Evolutionary conservation across 768 basidiomycete species (phyloP).

Genomic region (Paxillus rubicundulus): DNA sequence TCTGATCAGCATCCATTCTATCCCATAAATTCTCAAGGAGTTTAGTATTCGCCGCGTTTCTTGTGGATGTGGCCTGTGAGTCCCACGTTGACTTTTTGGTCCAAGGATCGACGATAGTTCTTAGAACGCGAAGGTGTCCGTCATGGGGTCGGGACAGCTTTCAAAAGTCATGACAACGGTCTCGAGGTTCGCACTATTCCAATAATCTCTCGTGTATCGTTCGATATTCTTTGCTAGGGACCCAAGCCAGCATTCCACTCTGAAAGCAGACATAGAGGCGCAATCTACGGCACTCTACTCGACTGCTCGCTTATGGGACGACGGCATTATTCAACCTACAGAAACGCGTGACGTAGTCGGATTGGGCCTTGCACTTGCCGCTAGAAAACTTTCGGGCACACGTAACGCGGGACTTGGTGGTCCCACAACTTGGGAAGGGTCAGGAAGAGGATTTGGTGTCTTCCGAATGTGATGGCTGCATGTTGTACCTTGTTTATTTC

Average conservation of each 20-base stretch:
- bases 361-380: conserved; percentile 80
- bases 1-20: not conserved
- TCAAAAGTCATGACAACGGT: conserved; percentile 92
- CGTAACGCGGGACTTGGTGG: conserved; percentile 2
- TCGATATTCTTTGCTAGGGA: conserved; percentile 47
- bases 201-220: not conserved
- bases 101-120: conserved; percentile 5
- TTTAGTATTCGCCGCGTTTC: conserved; percentile 88
- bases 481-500: conserved; percentile 22
- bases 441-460: conserved; percentile 75
- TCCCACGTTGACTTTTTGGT: conserved; percentile 11
- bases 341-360: conserved; percentile 90
- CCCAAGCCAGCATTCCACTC: conserved; percentile 67
- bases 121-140: conserved; percentile 88
- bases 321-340: conserved; percentile 84
- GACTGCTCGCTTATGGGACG: conserved; percentile 92
- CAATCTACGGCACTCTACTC: conserved; percentile 89
- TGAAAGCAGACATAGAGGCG: conserved; percentile 81
- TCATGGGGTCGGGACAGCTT: conserved; percentile 93
- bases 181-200: conserved; percentile 55
- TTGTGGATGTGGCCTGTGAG: conserved; percentile 98
- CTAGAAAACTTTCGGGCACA: conserved; percentile 36
- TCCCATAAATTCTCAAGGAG: conserved; percentile 3
- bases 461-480: conserved; percentile 71
- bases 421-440: conserved; percentile 69